Conservation (phyloP, 352 stramenopile species). For the Globisporangium okanoganense region DNA sequence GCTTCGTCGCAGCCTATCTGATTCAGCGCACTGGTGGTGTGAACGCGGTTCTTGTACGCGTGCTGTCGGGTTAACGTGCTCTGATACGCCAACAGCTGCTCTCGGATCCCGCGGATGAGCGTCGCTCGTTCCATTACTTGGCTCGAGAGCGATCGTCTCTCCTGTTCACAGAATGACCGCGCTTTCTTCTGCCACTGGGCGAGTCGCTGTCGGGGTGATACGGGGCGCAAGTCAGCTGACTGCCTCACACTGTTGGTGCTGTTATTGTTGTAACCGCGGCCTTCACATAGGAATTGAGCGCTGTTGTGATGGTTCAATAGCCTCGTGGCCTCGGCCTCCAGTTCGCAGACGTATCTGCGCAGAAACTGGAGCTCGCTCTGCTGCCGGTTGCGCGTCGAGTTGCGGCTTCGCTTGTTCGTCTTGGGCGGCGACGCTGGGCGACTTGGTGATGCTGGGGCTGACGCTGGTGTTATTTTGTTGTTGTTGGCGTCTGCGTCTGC, state of each 20-base stretch:
- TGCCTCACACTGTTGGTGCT: no score
- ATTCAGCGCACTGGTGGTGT: not conserved
- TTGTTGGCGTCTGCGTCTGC: not conserved
- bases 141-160: not conserved
- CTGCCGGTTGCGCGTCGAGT: not conserved
- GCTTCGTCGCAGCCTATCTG: not conserved
- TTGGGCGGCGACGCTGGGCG: not conserved
- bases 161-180: not conserved
- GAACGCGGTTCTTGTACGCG: not conserved
- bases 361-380: slow-evolving; percentile 1
- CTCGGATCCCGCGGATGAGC: not conserved
- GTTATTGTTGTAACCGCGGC: no score
- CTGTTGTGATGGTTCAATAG: not conserved
- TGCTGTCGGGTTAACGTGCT: not conserved
- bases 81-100: not conserved
- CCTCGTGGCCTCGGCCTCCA: not conserved
- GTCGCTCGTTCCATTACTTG: not conserved
- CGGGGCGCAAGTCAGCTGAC: not conserved
- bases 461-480: not conserved
- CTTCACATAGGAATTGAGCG: no score
- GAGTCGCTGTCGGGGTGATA: not conserved
- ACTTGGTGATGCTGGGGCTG: no score
- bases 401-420: not conserved
- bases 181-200: not conserved
- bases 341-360: not conserved